Percentiles rank a stretch among this genome's conserved stretches.
phyloP scores from a whole-genome alignment of 306 rosid species.

The Carpinus fangiana region DNA sequence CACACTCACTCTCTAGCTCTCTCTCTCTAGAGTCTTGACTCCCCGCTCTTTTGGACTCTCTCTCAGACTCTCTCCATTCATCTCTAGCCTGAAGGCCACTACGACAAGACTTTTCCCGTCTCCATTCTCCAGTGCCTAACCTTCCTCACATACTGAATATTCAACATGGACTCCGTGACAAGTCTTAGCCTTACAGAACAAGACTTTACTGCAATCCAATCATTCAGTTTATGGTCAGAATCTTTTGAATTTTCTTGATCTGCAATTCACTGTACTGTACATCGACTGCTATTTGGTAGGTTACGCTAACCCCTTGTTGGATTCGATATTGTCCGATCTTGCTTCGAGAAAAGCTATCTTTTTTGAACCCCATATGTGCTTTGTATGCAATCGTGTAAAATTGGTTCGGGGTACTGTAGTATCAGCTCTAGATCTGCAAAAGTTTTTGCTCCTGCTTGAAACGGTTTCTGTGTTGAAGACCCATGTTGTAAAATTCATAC shows the following conservation, averaged over 20 bases:
- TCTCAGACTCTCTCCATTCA: background rate
- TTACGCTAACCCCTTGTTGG: background rate
- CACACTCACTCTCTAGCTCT: too few relatives aligned
- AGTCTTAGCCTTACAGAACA: background rate
- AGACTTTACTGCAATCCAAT: background rate
- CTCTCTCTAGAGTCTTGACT: background rate
- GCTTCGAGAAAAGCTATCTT: background rate
- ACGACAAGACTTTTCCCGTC: background rate
- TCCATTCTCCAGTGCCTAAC: background rate
- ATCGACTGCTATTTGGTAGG: background rate
- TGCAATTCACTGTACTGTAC: background rate
- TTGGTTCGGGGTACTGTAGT: conserved; percentile 22
- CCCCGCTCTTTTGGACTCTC: background rate
- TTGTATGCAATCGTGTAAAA: conserved; percentile 14
- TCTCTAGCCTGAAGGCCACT: background rate
- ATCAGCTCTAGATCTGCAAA: conserved; percentile 35
- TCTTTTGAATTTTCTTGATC: background rate
- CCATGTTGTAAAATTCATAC: conserved; percentile 1
- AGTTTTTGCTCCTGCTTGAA: background rate
- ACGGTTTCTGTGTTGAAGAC: conserved; percentile 17
- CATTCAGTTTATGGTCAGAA: background rate
- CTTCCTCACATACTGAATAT: background rate
- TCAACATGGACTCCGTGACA: background rate
- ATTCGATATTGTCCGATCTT: background rate
- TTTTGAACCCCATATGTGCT: background rate